Conservation (phyloP, 1,139 yeast species). For the Pneumocystis murina region DNA sequence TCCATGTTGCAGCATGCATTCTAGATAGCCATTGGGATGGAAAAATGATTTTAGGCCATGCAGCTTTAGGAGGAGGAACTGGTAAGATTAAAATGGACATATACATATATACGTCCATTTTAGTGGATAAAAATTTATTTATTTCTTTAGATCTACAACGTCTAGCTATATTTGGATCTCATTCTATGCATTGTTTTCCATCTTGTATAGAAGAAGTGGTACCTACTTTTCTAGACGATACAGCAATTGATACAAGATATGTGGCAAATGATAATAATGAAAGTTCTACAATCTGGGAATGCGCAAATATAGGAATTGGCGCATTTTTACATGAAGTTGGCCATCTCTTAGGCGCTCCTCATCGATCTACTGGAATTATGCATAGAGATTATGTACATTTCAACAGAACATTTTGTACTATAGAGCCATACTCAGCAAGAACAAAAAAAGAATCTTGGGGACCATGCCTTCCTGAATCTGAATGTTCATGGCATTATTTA, state of each 20-base stretch:
- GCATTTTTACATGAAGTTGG: slow-evolving; percentile 95
- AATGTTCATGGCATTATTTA: slow-evolving; percentile 74
- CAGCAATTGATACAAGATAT: slow-evolving; percentile 44
- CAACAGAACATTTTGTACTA: slow-evolving; percentile 68
- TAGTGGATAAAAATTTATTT: not conserved
- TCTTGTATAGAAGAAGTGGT: slow-evolving; percentile 52
- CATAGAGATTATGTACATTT: slow-evolving; percentile 65
- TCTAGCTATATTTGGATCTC: slow-evolving; percentile 86
- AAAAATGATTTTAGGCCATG: slow-evolving; percentile 61
- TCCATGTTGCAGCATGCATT: slow-evolving; percentile 72
- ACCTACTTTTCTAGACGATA: slow-evolving; percentile 52
- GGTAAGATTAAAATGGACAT: slow-evolving; percentile 35
- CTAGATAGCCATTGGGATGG: slow-evolving; percentile 77
- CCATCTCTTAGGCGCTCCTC: slow-evolving; percentile 80
- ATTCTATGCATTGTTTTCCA: slow-evolving; percentile 87
- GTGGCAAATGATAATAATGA: slow-evolving; percentile 82
- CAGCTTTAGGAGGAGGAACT: slow-evolving; percentile 85
- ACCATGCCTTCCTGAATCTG: slow-evolving; percentile 43
- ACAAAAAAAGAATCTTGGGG: slow-evolving; percentile 32
- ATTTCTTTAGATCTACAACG: not conserved
- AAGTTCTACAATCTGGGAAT: slow-evolving; percentile 84
- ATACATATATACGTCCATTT: not conserved
- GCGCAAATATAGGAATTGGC: slow-evolving; percentile 71
- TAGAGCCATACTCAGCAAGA: slow-evolving; percentile 42
- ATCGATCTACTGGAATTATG: slow-evolving; percentile 83